These are phyloP conservation scores for Candida quercuum DNA, from an alignment of 805 yeast species.

Conservation along the genomic window DNA sequence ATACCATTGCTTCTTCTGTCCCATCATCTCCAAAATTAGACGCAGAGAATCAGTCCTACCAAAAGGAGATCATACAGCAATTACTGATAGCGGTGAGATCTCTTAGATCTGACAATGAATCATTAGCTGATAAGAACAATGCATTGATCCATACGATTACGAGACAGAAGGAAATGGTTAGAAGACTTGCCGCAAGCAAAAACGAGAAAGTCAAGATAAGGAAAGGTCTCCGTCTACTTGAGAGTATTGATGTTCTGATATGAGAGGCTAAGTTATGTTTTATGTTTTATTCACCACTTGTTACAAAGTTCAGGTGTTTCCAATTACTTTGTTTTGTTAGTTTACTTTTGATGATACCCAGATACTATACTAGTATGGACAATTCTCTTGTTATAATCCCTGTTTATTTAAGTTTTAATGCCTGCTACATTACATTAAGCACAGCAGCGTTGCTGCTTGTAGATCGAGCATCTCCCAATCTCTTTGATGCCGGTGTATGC, in stretches of 20 bases:
- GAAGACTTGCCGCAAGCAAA: conserved; percentile 11
- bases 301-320: background rate
- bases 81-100: conserved; percentile 17
- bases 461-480: too few relatives aligned
- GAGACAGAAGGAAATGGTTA: conserved; percentile 17
- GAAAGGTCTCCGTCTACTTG: conserved; percentile 16
- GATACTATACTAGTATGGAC: too few relatives aligned
- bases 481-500: too few relatives aligned
- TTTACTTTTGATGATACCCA: too few relatives aligned
- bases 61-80: conserved; percentile 15
- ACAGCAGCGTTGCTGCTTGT: too few relatives aligned
- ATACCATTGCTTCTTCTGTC: background rate
- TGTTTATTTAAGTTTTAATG: too few relatives aligned
- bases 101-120: conserved; percentile 11
- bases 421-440: too few relatives aligned
- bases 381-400: too few relatives aligned
- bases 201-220: conserved; percentile 13
- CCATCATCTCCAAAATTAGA: conserved; percentile 1
- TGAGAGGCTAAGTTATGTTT: conserved; percentile 1
- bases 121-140: conserved; percentile 9
- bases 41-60: background rate
- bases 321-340: background rate
- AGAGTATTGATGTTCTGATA: conserved; percentile 17
- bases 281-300: background rate
- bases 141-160: conserved; percentile 3